Evolutionary conservation across 2,329 filamentous ascomycete genomes (phyloP).

Genomic region (Sporothrix humicola): DNA sequence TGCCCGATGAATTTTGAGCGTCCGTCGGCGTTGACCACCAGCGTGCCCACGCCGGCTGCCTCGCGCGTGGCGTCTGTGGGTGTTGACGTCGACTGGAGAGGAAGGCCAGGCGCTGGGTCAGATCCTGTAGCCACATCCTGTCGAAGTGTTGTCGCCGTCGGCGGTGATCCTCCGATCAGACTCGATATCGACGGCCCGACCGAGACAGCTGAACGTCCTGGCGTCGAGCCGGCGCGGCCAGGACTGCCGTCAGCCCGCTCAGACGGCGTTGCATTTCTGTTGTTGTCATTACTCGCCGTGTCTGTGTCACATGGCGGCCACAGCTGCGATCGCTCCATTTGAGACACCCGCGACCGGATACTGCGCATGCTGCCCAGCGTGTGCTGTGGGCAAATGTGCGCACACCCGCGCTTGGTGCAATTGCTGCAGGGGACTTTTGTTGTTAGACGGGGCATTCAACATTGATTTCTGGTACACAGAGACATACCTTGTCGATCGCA

Average conservation of each 20-base stretch:
- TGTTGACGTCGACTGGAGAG: not conserved
- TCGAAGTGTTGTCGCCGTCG: not conserved
- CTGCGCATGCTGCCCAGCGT: conserved; percentile 28
- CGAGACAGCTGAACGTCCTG: not conserved
- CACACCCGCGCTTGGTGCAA: conserved; percentile 26
- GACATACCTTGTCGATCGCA: conserved; percentile 22
- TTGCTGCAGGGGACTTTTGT: conserved; percentile 21
- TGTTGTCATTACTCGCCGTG: not conserved
- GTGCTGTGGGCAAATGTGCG: conserved; percentile 25
- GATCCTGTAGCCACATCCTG: not conserved
- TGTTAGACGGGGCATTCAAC: not conserved
- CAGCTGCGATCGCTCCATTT: conserved; percentile 3
- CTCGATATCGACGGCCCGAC: not conserved
- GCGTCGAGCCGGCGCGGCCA: not conserved
- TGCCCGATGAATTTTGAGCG: conserved; percentile 28
- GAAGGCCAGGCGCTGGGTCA: not conserved
- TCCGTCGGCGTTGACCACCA: conserved; percentile 24
- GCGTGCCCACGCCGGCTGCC: conserved; percentile 17
- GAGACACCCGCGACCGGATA: conserved; percentile 24
- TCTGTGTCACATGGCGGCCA: conserved; percentile 1
- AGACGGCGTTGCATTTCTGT: not conserved
- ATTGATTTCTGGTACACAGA: too few relatives aligned
- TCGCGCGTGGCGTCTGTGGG: not conserved
- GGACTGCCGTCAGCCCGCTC: not conserved
- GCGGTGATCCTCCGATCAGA: not conserved